Conservation (phyloP, 179 eudicot genomes). For the Silene noctiflora region DNA sequence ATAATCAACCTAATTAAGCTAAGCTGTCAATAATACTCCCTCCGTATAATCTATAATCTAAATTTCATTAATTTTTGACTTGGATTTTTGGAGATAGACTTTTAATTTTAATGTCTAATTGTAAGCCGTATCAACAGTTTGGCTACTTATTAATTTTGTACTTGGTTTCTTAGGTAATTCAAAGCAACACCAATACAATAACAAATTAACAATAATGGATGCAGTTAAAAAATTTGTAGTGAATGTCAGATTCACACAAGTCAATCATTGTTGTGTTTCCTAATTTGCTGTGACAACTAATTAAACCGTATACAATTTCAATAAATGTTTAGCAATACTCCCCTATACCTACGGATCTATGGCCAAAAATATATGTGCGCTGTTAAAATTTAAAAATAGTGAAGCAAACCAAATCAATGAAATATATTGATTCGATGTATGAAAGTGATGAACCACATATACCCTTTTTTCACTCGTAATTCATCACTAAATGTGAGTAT, state of each 20-base stretch:
- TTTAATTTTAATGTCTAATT: too few species aligned
- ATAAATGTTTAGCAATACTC: neutral
- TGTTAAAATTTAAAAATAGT: neutral
- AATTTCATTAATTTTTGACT: too few species aligned
- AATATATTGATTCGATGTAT: neutral
- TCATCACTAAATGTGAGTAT: too few species aligned
- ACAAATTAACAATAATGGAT: neutral
- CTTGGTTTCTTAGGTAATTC: neutral
- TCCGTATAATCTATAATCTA: too few species aligned
- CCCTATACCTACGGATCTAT: too few species aligned
- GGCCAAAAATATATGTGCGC: neutral
- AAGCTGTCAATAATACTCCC: neutral
- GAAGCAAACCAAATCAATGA: neutral
- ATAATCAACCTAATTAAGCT: neutral
- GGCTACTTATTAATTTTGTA: neutral
- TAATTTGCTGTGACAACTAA: slow-evolving; percentile 3
- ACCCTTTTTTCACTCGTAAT: neutral
- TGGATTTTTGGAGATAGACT: too few species aligned
- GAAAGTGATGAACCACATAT: neutral
- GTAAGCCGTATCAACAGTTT: too few species aligned
- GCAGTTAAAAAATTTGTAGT: neutral
- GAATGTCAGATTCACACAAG: neutral
- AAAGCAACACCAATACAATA: neutral
- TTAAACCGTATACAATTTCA: neutral
- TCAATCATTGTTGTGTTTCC: slow-evolving; percentile 11